A percentile compares a stretch with the other conserved stretches of the same genome.
Evolutionary conservation across 768 basidiomycete genomes (phyloP).

Genomic region (Mycena rosella): DNA sequence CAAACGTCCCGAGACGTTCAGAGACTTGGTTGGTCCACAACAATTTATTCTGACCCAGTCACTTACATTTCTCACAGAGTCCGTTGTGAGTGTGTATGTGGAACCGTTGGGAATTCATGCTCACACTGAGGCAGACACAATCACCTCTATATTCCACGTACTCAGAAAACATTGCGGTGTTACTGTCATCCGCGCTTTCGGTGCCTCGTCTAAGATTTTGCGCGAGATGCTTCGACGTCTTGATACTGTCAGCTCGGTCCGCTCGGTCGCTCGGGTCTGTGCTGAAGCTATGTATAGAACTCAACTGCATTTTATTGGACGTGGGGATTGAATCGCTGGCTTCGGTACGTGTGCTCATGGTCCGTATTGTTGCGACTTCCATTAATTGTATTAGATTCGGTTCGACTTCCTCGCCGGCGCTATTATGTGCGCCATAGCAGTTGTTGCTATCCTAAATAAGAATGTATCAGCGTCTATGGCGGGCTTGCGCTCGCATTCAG

Average conservation of each 20-base stretch:
- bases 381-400: constrained; percentile 61
- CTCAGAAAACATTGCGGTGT: constrained; percentile 75
- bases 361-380: background rate
- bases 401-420: constrained; percentile 84
- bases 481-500: constrained; percentile 92
- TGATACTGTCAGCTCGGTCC: constrained; percentile 64
- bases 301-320: constrained; percentile 83
- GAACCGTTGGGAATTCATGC: background rate
- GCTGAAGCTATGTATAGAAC: constrained; percentile 14
- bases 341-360: constrained; percentile 73
- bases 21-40: constrained; percentile 66
- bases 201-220: constrained; percentile 87
- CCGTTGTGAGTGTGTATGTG: constrained; percentile 48
- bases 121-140: constrained; percentile 43
- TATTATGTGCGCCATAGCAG: constrained; percentile 76
- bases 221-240: constrained; percentile 86
- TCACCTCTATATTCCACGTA: constrained; percentile 62
- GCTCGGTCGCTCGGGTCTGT: constrained; percentile 39
- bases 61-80: constrained; percentile 58
- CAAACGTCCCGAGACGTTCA: too few relatives aligned
- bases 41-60: constrained; percentile 43
- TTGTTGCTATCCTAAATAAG: constrained; percentile 76
- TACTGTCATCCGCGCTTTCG: constrained; percentile 84
- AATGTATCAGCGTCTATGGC: constrained; percentile 83
- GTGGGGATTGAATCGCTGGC: constrained; percentile 95